These are phyloP conservation scores for Debaryomyces hansenii DNA, from an alignment of 805 yeast species.

Conservation along the genomic window DNA sequence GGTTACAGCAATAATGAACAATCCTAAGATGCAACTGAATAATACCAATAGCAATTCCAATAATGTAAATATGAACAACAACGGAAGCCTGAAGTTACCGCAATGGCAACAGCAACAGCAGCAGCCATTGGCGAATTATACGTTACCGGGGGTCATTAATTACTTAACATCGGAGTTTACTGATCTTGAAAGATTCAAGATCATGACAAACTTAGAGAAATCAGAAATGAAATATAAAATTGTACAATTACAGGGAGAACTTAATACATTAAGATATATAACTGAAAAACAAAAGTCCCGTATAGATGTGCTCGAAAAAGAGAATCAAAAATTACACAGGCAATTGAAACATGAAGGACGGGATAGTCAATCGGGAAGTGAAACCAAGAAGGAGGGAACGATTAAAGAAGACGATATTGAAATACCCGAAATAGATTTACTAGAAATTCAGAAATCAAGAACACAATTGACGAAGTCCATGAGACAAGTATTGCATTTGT, in stretches of 20 bases:
- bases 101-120: conserved; percentile 14
- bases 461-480: conserved; percentile 34
- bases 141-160: conserved; percentile 60
- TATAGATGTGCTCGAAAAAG: conserved; percentile 39
- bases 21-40: not conserved
- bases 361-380: not conserved
- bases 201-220: conserved; percentile 53
- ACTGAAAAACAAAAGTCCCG: conserved; percentile 42
- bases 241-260: conserved; percentile 52
- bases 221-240: conserved; percentile 52
- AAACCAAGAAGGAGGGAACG: not conserved
- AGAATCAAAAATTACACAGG: conserved; percentile 11
- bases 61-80: conserved; percentile 1
- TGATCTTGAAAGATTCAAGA: conserved; percentile 39
- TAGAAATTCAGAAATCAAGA: conserved; percentile 30
- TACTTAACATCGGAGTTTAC: conserved; percentile 61
- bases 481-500: conserved; percentile 33
- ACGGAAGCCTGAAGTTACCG: conserved; percentile 1
- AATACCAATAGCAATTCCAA: not conserved
- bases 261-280: conserved; percentile 42
- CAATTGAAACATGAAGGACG: not conserved
- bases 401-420: conserved; percentile 3
- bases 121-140: conserved; percentile 34
- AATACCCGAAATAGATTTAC: conserved; percentile 36
- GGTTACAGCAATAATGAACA: not conserved